Base-by-base conservation (phyloP, 1,139 yeast genomes). In the Eremothecium coryli region DNA sequence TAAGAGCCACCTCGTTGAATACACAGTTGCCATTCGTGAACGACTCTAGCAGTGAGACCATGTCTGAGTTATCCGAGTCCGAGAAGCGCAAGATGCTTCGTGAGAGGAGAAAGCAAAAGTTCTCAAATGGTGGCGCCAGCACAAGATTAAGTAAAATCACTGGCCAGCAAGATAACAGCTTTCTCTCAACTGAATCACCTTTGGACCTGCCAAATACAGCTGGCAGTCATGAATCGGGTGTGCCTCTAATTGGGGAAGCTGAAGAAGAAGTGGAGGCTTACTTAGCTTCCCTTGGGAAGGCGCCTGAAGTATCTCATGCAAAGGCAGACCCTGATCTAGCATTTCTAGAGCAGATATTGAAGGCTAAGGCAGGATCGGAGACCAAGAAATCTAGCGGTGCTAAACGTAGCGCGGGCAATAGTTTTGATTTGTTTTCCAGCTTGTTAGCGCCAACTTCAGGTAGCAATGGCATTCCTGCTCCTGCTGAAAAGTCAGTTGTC, bases 51-150 rank as follows among this genome's bases (percentile, higher is more conserved):
- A n/a, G n/a, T n/a, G n/a, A n/a, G 22, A 7, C 10, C 22, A 21
- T 29, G 17, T 29, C 53, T 41, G 61, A 56, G 33, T 33, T 70
- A 34, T 54, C 70, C 20, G 80, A 76, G 4, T 79, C 75, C 29
- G 88, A 80, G 48, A 77, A 73, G 59, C 71, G 77, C 47, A 63
- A 66, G 38, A 48, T 76, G 18, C 59, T 79, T 25, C 67, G 86
- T 41, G 86, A 80, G 50, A 68, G 85, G 51, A 66, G 88, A 46
- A 79, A 75, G 33, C 80, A 82, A 44, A 79, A 77, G 54, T 69
- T 80, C 66, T 64, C 68, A 35, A 64, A 70, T 40, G 79, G 81
- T 3, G 68, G 68, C 31, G 80, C 76, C 15, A 52, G 71, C 3
- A 65, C 66, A 12, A 63, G 90, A 39, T 58, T 80, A 48, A 73